phyloP scores from a whole-genome alignment of 495 filamentous ascomycete species.

The Xylaria palmicola region DNA sequence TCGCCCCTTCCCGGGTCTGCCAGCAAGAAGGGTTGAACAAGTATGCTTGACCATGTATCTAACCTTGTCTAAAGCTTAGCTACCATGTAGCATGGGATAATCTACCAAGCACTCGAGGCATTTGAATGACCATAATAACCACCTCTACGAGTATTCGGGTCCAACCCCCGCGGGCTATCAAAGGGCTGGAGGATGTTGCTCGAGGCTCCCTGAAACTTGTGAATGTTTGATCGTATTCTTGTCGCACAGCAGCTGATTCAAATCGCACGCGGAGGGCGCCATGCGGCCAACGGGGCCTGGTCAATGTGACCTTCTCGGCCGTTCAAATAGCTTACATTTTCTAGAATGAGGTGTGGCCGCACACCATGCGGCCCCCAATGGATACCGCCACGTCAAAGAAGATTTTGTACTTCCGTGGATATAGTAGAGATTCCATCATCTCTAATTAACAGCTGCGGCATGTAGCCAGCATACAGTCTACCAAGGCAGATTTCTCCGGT shows the following conservation, averaged over 20 bases:
- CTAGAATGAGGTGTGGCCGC: constrained; percentile 21
- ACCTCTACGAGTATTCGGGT: background rate
- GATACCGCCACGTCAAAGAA: constrained; percentile 23
- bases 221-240: constrained; percentile 18
- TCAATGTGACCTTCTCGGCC: constrained; percentile 1
- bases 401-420: constrained; percentile 18
- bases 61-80: background rate
- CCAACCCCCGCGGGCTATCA: background rate
- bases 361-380: constrained; percentile 23
- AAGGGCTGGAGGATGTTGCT: background rate
- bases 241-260: constrained; percentile 30
- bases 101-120: background rate
- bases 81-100: background rate
- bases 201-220: background rate
- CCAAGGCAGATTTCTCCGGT: constrained; percentile 25
- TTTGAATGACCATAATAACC: background rate
- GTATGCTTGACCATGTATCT: background rate
- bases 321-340: constrained; percentile 13
- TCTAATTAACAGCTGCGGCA: constrained; percentile 27
- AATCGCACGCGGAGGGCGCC: constrained; percentile 13
- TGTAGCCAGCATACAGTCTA: constrained; percentile 28
- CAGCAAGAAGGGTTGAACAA: background rate
- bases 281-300: constrained; percentile 4
- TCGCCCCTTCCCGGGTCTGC: background rate
- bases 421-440: constrained; percentile 26